phyloP scores from a whole-genome alignment of 129 eudicot genomes.

The Smallanthus sonchifolius region DNA sequence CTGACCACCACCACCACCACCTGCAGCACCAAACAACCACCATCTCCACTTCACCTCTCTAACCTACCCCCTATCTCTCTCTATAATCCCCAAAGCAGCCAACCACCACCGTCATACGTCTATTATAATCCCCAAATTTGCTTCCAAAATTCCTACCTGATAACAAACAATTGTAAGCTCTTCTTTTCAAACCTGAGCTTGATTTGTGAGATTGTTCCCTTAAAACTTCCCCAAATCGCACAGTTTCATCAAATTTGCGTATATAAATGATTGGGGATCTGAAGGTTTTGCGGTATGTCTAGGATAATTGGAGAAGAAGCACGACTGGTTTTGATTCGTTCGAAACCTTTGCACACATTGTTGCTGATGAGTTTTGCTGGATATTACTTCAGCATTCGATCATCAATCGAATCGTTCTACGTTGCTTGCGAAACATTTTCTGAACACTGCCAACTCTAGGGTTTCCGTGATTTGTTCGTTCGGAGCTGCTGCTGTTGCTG shows the following conservation, averaged over 20 bases:
- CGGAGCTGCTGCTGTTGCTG: background rate
- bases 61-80: too few relatives aligned
- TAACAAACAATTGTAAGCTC: background rate
- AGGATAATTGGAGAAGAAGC: conserved; percentile 4
- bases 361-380: conserved; percentile 26
- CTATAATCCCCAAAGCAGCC: too few relatives aligned
- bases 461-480: background rate
- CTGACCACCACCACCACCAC: too few relatives aligned
- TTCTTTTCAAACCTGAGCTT: background rate
- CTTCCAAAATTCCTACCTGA: background rate
- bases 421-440: conserved; percentile 29
- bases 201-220: background rate
- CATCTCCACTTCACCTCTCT: too few relatives aligned
- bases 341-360: conserved; percentile 12
- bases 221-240: background rate
- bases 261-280: conserved; percentile 28
- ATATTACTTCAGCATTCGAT: conserved; percentile 29
- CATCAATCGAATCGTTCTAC: conserved; percentile 15
- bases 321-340: conserved; percentile 14
- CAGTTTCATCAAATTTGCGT: conserved; percentile 4
- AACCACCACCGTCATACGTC: too few relatives aligned
- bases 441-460: conserved; percentile 13
- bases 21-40: too few relatives aligned
- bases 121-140: conserved; percentile 8
- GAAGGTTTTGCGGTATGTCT: conserved; percentile 23